These are phyloP conservation scores for Penicillium soppii DNA, from an alignment of 495 filamentous ascomycete genomes.

Conservation along the genomic window DNA sequence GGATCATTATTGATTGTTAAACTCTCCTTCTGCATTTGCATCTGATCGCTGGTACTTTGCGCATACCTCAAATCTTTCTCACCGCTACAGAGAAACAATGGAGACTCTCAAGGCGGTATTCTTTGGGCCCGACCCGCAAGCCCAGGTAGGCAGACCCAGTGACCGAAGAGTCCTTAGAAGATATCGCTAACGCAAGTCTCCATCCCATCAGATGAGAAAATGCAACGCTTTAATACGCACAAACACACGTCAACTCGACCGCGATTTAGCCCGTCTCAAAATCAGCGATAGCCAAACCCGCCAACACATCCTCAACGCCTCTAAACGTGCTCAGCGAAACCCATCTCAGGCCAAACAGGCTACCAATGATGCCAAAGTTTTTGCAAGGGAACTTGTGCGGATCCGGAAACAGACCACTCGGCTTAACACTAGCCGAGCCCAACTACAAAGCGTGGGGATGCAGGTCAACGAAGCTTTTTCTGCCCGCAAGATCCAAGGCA, in stretches of 20 bases:
- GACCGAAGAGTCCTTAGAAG: neutral
- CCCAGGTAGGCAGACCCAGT: conserved; percentile 59
- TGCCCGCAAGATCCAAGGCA: conserved; percentile 94
- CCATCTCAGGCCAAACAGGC: conserved; percentile 74
- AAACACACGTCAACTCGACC: conserved; percentile 93
- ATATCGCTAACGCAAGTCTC: conserved; percentile 1
- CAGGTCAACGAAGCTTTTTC: conserved; percentile 97
- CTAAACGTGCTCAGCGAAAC: conserved; percentile 75
- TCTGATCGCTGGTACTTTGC: neutral
- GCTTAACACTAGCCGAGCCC: conserved; percentile 81
- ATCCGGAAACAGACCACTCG: conserved; percentile 72
- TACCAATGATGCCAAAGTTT: conserved; percentile 73
- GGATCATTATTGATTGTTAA: neutral
- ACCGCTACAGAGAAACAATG: conserved; percentile 53
- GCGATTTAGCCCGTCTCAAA: conserved; percentile 78
- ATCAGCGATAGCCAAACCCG: conserved; percentile 80
- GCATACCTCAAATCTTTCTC: neutral
- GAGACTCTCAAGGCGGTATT: conserved; percentile 84
- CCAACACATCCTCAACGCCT: conserved; percentile 75
- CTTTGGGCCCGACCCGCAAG: conserved; percentile 88
- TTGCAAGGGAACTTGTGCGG: conserved; percentile 83
- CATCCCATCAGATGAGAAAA: conserved; percentile 80
- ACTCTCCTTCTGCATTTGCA: conserved; percentile 1
- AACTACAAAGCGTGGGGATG: conserved; percentile 93
- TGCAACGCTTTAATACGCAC: conserved; percentile 87